These are phyloP conservation scores for Escallonia herrerae DNA, from an alignment of 129 eudicot genomes.

Conservation along the genomic window DNA sequence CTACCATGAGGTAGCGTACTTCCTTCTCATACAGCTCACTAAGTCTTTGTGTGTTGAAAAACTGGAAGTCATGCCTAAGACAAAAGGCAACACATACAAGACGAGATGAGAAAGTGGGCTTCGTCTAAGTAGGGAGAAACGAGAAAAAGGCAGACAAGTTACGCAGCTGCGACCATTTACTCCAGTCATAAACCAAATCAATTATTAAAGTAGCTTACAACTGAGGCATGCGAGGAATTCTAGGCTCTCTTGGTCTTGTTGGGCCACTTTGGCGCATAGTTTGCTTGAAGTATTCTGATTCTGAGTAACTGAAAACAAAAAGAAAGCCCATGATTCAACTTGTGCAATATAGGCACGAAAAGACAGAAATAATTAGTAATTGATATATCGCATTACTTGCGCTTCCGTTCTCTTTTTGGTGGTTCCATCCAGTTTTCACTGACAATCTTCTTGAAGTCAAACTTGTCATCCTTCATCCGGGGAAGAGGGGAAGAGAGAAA, in stretches of 20 bases:
- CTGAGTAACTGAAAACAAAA: constrained; percentile 62
- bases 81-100: constrained; percentile 5
- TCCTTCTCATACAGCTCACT: constrained; percentile 95
- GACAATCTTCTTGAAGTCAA: constrained; percentile 92
- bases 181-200: background rate
- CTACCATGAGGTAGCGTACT: constrained; percentile 96
- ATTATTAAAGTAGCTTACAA: constrained; percentile 38
- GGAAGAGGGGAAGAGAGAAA: background rate
- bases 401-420: constrained; percentile 89
- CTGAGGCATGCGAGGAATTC: constrained; percentile 99
- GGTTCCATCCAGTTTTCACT: constrained; percentile 98
- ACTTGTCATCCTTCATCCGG: constrained; percentile 66
- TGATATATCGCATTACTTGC: constrained; percentile 59
- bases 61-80: constrained; percentile 95
- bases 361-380: background rate
- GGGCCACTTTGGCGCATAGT: constrained; percentile 99
- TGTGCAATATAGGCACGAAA: background rate
- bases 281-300: constrained; percentile 98
- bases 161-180: background rate
- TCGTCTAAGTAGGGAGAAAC: background rate
- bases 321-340: background rate
- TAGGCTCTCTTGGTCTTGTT: constrained; percentile 87
- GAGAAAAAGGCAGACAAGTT: background rate
- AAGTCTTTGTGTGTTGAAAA: constrained; percentile 95
- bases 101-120: background rate